phyloP scores from a whole-genome alignment of 2,329 filamentous ascomycete genomes.

The Aureobasidium vineae region DNA sequence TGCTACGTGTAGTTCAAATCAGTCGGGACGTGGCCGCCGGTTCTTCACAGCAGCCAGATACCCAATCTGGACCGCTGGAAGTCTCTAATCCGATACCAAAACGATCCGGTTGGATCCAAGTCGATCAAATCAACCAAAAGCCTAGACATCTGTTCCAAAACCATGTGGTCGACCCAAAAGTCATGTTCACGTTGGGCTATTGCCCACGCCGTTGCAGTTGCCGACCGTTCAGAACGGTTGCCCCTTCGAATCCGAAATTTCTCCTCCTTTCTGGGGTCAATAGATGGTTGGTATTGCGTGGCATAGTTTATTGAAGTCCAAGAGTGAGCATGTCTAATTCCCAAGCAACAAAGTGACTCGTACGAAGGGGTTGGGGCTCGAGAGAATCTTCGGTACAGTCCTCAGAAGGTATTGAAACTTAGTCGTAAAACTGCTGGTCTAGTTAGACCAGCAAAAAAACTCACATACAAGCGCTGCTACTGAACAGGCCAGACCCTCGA shows the following conservation, averaged over 20 bases:
- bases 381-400: not conserved
- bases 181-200: conserved; percentile 24
- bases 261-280: conserved; percentile 5
- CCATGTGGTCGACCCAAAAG: not conserved
- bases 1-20: not conserved
- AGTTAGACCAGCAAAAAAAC: not conserved
- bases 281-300: not conserved
- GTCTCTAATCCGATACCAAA: not conserved
- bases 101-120: not conserved
- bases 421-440: not conserved
- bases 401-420: not conserved
- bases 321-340: not conserved
- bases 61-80: conserved; percentile 3
- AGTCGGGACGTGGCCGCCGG: not conserved
- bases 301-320: conserved; percentile 3
- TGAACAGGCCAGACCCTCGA: not conserved
- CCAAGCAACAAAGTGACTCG: not conserved
- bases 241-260: conserved; percentile 16
- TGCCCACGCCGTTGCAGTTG: conserved; percentile 16
- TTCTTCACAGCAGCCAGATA: not conserved
- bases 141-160: not conserved
- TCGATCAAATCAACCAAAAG: not conserved
- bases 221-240: conserved; percentile 22
- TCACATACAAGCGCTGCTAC: not conserved
- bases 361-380: not conserved